A percentile compares a stretch with the other conserved stretches of the same genome.
Conservation (phyloP, 331 rosid species). For the Saraca asoca region DNA sequence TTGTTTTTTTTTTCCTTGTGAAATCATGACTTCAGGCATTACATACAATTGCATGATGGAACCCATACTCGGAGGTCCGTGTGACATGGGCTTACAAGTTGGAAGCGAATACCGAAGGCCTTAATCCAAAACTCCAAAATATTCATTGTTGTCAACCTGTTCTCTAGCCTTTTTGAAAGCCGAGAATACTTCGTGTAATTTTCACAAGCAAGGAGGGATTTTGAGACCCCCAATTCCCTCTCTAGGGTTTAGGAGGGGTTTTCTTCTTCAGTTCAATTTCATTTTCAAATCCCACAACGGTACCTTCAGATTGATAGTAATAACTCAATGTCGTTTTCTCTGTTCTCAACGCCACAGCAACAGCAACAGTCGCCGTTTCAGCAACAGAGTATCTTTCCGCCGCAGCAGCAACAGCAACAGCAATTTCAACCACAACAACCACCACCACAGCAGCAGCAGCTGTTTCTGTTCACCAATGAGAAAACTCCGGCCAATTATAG, state of each 20-base stretch:
- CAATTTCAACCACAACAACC: conserved; percentile 41
- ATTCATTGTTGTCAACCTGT: not conserved
- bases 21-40: no score
- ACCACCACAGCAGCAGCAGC: conserved; percentile 56
- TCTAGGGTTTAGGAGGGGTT: conserved; percentile 65
- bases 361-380: conserved; percentile 42
- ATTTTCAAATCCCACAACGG: conserved; percentile 19
- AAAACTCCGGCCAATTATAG: conserved; percentile 78
- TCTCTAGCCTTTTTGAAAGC: not conserved
- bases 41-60: no score
- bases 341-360: conserved; percentile 68
- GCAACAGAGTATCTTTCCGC: not conserved
- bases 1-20: no score
- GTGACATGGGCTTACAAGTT: not conserved
- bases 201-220: conserved; percentile 9
- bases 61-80: no score
- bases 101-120: not conserved
- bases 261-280: conserved; percentile 14
- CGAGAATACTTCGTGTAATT: not conserved
- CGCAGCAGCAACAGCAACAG: conserved; percentile 34
- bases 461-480: conserved; percentile 73
- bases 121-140: not conserved
- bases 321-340: conserved; percentile 64
- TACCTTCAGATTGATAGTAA: not conserved
- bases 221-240: conserved; percentile 31